Conservation (phyloP, 169 alveolate species). For the Plasmodium adleri region DNA sequence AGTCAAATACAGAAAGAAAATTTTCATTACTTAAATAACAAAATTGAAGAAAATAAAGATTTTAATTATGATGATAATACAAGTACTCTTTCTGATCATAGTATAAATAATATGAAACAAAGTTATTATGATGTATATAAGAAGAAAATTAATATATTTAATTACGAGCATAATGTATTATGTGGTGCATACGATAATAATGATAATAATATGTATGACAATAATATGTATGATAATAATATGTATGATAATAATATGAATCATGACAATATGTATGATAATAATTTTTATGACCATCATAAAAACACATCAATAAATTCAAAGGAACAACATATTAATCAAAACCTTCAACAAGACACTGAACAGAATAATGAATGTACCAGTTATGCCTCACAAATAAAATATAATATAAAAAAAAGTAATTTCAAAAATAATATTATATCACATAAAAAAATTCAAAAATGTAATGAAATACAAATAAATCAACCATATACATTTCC, state of each 20-base stretch:
- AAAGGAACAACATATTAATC: not conserved
- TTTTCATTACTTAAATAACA: too few relatives aligned
- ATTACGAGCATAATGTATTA: conserved; percentile 1
- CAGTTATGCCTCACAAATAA: not conserved
- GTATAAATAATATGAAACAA: not conserved
- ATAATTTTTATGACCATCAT: not conserved
- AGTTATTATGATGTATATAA: not conserved
- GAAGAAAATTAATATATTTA: conserved; percentile 8
- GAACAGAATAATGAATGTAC: not conserved
- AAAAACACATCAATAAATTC: not conserved
- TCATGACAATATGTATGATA: too few relatives aligned
- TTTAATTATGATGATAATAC: not conserved
- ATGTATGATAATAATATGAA: too few relatives aligned
- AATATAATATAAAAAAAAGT: conserved; percentile 1
- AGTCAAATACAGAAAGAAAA: too few relatives aligned
- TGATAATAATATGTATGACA: too few relatives aligned
- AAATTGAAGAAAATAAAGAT: not conserved
- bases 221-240: too few relatives aligned
- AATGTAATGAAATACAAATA: conserved; percentile 6
- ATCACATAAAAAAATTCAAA: conserved; percentile 4
- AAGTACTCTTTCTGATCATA: not conserved
- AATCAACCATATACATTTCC: conserved; percentile 57
- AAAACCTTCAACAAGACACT: too few relatives aligned
- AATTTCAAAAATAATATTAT: conserved; percentile 3
- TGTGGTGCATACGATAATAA: conserved; percentile 19